These are phyloP conservation scores for Malassezia slooffiae DNA, from an alignment of 1,284 basidiomycete species.

Conservation along the genomic window DNA sequence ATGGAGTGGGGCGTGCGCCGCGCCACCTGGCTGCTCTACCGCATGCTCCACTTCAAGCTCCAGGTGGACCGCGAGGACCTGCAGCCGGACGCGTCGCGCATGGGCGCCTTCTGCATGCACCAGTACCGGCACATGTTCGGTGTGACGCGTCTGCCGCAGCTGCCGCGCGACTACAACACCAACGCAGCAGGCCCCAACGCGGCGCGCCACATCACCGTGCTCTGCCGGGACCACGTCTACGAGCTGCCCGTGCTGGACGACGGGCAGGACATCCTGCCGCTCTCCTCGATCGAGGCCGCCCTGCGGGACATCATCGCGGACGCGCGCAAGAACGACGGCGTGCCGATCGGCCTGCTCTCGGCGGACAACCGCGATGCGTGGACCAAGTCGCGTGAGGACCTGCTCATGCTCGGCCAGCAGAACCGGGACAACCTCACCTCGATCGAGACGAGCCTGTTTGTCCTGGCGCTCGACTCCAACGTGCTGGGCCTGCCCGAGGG, in stretches of 20 bases:
- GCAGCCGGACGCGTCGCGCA: conserved; percentile 51
- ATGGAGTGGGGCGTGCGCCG: conserved; percentile 70
- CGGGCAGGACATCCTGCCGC: conserved; percentile 48
- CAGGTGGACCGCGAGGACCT: conserved; percentile 55
- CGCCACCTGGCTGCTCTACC: conserved; percentile 69
- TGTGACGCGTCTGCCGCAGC: conserved; percentile 46
- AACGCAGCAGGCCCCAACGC: conserved; percentile 48
- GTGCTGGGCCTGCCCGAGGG: conserved; percentile 49
- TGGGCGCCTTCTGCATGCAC: conserved; percentile 54
- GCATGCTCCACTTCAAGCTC: conserved; percentile 68
- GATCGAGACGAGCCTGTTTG: conserved; percentile 67
- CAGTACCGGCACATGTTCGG: conserved; percentile 51
- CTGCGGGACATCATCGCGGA: conserved; percentile 62
- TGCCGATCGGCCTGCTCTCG: conserved; percentile 61
- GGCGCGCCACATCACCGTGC: conserved; percentile 59
- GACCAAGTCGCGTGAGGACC: conserved; percentile 64
- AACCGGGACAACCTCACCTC: conserved; percentile 58
- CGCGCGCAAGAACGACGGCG: conserved; percentile 53
- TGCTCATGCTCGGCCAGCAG: conserved; percentile 58
- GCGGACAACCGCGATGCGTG: conserved; percentile 73
- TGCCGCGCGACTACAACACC: conserved; percentile 49
- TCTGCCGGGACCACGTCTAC: conserved; percentile 73
- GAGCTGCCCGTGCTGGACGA: conserved; percentile 55
- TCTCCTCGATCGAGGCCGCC: conserved; percentile 58
- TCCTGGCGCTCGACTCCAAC: conserved; percentile 54